Conservation (phyloP, 2,329 filamentous ascomycete genomes). For the Podosphaera fusca region DNA sequence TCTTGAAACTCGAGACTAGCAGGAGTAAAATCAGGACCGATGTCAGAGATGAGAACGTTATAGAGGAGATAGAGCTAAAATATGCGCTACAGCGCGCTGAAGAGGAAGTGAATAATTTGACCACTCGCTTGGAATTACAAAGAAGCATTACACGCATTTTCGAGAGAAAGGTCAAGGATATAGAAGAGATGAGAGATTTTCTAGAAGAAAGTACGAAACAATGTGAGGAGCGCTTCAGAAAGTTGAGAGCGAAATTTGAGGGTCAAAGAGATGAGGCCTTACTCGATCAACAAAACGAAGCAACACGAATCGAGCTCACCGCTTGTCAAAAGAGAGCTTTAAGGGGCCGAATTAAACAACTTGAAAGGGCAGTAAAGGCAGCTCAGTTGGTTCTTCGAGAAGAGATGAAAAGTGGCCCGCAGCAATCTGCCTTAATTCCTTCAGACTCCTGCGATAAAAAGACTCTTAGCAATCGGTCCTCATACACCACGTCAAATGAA, state of each 20-base stretch:
- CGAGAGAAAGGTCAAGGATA: background rate
- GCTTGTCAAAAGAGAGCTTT: too few relatives aligned
- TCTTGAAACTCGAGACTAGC: background rate
- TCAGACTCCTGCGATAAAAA: too few relatives aligned
- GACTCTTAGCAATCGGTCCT: too few relatives aligned
- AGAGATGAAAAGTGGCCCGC: too few relatives aligned
- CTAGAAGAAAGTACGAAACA: background rate
- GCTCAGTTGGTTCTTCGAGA: too few relatives aligned
- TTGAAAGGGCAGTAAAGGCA: too few relatives aligned
- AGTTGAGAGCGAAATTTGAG: background rate
- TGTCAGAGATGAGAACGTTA: too few relatives aligned
- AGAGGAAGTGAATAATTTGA: background rate
- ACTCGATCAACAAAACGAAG: background rate
- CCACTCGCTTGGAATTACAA: background rate
- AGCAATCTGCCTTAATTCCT: too few relatives aligned
- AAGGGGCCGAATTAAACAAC: too few relatives aligned
- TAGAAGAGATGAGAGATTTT: background rate
- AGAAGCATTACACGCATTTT: too few relatives aligned
- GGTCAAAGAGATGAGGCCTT: background rate
- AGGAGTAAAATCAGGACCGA: background rate
- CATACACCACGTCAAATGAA: too few relatives aligned
- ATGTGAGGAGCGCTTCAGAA: background rate
- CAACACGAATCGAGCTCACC: background rate
- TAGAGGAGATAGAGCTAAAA: background rate
- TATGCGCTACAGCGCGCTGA: background rate